Evolutionary conservation across 2,329 filamentous ascomycete species (phyloP).

Genomic region (Trichoderma harzianum): DNA sequence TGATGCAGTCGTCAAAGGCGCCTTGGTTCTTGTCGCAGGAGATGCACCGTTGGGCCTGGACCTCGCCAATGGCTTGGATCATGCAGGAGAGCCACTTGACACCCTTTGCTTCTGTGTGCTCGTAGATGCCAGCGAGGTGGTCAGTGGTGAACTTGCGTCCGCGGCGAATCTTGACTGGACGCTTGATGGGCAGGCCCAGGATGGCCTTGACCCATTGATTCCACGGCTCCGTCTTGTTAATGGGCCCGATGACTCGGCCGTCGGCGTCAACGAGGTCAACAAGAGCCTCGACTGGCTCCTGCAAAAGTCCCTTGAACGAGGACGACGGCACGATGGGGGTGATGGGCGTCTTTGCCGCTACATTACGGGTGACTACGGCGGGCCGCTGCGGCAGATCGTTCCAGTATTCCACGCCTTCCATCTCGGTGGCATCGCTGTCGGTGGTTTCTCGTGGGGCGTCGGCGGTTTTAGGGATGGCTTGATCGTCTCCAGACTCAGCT

Average conservation of each 20-base stretch:
- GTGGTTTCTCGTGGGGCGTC: conserved; percentile 17
- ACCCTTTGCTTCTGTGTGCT: conserved; percentile 40
- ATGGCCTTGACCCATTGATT: conserved; percentile 42
- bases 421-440: conserved; percentile 15
- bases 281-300: conserved; percentile 22
- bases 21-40: conserved; percentile 43
- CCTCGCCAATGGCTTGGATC: conserved; percentile 48
- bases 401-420: conserved; percentile 24
- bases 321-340: neutral
- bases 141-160: conserved; percentile 40
- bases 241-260: conserved; percentile 37
- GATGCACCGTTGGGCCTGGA: conserved; percentile 39
- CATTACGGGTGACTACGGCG: neutral
- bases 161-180: conserved; percentile 40
- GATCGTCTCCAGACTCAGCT: neutral
- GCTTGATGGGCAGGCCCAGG: conserved; percentile 36
- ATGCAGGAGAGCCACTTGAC: conserved; percentile 48
- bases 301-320: neutral
- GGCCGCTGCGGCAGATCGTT: neutral
- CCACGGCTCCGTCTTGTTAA: conserved; percentile 36
- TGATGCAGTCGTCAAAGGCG: conserved; percentile 44
- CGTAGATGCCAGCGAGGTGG: conserved; percentile 40
- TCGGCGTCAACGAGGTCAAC: conserved; percentile 38
- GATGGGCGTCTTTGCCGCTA: conserved; percentile 1
- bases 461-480: conserved; percentile 21